Evolutionary conservation across 2,329 filamentous ascomycete species (phyloP), one percentile per base, ranked within the genome.

Genomic region (Emmonsia crescens): DNA sequence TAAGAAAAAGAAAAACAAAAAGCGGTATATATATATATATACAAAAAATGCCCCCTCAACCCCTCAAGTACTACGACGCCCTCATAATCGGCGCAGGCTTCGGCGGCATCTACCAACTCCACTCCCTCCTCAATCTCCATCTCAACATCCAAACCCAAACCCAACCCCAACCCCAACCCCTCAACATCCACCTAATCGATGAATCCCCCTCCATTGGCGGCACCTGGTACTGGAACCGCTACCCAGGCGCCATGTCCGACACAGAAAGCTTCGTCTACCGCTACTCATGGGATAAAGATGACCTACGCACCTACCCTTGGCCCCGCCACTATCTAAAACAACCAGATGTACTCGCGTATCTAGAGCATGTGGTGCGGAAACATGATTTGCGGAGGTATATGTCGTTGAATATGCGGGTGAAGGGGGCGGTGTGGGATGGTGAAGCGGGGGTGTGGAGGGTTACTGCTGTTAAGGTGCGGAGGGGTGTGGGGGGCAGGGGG

Each of bases 71-170:
- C 16, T 9, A 29, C 49, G 24, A 31, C 27, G n/a, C 29, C 49
- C 27, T 54, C 24, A 54, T 54, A 16, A 33, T 54, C 14, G 49
- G 49, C 29, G 49, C 49, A 10, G 49, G 49, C 49, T 54, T 54
- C 49, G 29, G 49, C 49, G 49, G 49, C 49, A 54, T 36, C 29
- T 54, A 54, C 49, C 49, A 54, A 54, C 49, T 54, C 49, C 49
- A 54, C 24, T 31, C 49, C 49, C 12, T 36, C 29, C 49, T 54
- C 24, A 24, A 52, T 24, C 27, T n/a, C 21, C 9, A 16, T 9
- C 49, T 14, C 24, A 52, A 52, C 29, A n/a, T n/a, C n/a, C n/a
- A 16, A 16, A 0, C n/a, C 19, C 51, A 54, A 14, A n/a, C n/a
- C n/a, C 12, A 51, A 16, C 8, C 3, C 27, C 51, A 36, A 36